Conservation (phyloP, 768 basidiomycete species). For the Leucocoprinus birnbaumii region DNA sequence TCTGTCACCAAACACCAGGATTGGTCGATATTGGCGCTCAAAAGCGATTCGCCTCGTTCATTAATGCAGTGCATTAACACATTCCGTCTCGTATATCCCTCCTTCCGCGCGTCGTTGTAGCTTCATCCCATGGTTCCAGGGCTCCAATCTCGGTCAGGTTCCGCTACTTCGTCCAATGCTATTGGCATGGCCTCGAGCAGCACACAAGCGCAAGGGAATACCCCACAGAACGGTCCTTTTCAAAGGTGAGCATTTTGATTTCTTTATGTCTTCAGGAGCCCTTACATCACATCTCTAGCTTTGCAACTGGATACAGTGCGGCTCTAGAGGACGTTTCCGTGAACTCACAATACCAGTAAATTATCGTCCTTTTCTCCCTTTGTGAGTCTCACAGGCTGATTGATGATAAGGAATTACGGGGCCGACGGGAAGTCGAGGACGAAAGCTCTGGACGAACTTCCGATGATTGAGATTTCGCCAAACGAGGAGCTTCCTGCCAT, state of each 20-base stretch:
- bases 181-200: neutral
- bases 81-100: neutral
- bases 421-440: neutral
- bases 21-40: neutral
- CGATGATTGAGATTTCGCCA: too few species aligned
- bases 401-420: neutral
- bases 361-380: neutral
- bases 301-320: neutral
- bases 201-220: neutral
- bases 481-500: too few species aligned
- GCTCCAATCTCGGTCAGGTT: neutral
- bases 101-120: neutral
- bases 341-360: neutral
- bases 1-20: neutral
- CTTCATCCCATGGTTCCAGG: neutral
- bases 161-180: neutral
- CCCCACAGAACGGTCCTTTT: neutral
- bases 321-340: neutral
- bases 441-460: too few species aligned
- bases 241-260: neutral
- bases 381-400: neutral
- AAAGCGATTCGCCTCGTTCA: neutral
- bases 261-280: neutral
- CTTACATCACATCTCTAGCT: neutral
- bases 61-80: neutral